Evolutionary conservation across 202 grass and related monocot genomes (phyloP).

Genomic region (Eragrostis tef): DNA sequence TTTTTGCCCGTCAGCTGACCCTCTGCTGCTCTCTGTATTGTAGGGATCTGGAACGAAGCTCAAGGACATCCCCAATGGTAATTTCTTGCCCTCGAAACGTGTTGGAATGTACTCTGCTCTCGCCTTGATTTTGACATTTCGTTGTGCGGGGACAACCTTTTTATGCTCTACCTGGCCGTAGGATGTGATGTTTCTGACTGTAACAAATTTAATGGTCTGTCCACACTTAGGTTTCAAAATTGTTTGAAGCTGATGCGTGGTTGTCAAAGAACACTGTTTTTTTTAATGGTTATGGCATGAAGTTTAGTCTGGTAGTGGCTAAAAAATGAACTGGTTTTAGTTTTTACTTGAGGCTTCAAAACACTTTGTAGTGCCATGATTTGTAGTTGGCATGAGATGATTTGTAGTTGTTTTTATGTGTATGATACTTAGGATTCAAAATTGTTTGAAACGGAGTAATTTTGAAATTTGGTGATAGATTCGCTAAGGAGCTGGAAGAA

Average conservation of each 20-base stretch:
- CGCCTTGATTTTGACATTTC: neutral
- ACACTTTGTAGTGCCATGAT: too few species aligned
- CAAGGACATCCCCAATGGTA: constrained; percentile 95
- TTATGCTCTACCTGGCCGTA: neutral
- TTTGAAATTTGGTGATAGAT: neutral
- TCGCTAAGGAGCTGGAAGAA: neutral
- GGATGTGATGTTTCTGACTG: too few species aligned
- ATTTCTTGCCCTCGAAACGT: neutral
- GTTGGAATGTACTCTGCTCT: neutral
- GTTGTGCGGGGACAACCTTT: too few species aligned
- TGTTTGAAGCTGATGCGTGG: neutral
- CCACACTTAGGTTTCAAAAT: neutral
- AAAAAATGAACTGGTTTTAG: neutral
- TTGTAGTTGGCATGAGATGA: too few species aligned
- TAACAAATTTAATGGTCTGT: too few species aligned
- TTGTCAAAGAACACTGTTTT: neutral
- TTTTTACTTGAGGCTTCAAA: neutral
- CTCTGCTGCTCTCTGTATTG: constrained; percentile 19
- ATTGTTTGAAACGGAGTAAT: too few species aligned
- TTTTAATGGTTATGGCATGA: neutral
- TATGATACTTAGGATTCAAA: too few species aligned
- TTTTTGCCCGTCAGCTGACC: neutral
- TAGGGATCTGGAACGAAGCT: constrained; percentile 94
- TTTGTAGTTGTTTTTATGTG: too few species aligned
- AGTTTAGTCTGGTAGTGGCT: neutral